Evolutionary conservation across 345 rosid genomes (phyloP).

Genomic region (Arabis alpina): DNA sequence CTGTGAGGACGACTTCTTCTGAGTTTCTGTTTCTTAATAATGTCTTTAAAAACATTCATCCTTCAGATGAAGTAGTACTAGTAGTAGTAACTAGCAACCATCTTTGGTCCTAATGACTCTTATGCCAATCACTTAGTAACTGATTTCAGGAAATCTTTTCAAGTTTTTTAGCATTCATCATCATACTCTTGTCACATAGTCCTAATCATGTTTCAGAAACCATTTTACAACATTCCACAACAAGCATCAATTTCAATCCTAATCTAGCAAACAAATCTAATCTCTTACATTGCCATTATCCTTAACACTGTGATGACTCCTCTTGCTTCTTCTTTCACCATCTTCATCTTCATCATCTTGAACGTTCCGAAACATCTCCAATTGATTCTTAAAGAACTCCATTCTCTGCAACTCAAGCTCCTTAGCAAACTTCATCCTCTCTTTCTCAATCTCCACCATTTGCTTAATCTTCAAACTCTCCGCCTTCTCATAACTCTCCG

Average conservation of each 20-base stretch:
- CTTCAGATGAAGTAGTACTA: constrained; percentile 40
- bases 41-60: constrained; percentile 33
- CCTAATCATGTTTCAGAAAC: not conserved
- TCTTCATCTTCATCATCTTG: constrained; percentile 39
- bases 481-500: constrained; percentile 69
- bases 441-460: constrained; percentile 76
- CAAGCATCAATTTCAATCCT: too few relatives aligned
- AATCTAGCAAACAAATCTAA: not conserved
- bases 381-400: constrained; percentile 66
- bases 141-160: constrained; percentile 29
- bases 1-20: constrained; percentile 38
- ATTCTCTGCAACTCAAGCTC: constrained; percentile 83
- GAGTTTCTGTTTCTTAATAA: constrained; percentile 1
- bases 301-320: not conserved
- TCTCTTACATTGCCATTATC: constrained; percentile 14
- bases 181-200: not conserved
- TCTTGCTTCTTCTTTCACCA: constrained; percentile 6
- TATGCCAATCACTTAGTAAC: constrained; percentile 24
- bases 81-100: not conserved
- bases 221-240: constrained; percentile 4
- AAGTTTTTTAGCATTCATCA: not conserved
- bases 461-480: constrained; percentile 71
- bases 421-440: constrained; percentile 69
- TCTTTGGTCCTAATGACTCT: constrained; percentile 22
- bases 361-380: constrained; percentile 62